phyloP scores from a whole-genome alignment of 129 eudicot genomes.

The Lonicera japonica region DNA sequence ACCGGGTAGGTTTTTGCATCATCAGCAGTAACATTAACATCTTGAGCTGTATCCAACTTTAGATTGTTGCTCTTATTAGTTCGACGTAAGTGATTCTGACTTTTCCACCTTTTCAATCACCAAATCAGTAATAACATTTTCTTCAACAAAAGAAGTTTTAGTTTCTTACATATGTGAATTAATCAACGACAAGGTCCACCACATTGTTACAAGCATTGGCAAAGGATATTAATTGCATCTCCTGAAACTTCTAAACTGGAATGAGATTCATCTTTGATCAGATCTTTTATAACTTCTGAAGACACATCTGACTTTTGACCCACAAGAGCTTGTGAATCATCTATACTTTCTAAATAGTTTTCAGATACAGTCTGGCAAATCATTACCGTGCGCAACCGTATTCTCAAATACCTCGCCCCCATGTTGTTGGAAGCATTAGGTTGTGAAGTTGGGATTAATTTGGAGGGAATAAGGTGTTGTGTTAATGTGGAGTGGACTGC shows the following conservation, averaged over 20 bases:
- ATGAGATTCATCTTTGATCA: neutral
- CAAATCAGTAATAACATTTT: too few species aligned
- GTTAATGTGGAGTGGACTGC: too few species aligned
- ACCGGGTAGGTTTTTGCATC: neutral
- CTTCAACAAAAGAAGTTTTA: too few species aligned
- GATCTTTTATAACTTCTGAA: neutral
- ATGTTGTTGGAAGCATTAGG: too few species aligned
- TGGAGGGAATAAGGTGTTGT: too few species aligned
- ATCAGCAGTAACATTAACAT: neutral
- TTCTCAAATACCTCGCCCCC: too few species aligned
- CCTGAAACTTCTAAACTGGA: neutral
- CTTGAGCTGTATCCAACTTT: neutral
- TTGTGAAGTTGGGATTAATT: too few species aligned
- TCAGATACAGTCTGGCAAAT: neutral
- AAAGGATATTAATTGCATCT: too few species aligned
- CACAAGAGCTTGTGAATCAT: neutral
- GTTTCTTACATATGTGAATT: too few species aligned
- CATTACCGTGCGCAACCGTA: too few species aligned
- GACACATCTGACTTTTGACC: neutral
- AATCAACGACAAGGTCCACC: too few species aligned
- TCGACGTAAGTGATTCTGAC: neutral
- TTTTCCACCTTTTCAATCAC: neutral
- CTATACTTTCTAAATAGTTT: neutral
- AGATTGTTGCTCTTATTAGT: neutral
- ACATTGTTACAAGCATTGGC: too few species aligned